Evolutionary conservation across 2,329 filamentous ascomycete genomes (phyloP).

Genomic region (Fusarium metavorans): DNA sequence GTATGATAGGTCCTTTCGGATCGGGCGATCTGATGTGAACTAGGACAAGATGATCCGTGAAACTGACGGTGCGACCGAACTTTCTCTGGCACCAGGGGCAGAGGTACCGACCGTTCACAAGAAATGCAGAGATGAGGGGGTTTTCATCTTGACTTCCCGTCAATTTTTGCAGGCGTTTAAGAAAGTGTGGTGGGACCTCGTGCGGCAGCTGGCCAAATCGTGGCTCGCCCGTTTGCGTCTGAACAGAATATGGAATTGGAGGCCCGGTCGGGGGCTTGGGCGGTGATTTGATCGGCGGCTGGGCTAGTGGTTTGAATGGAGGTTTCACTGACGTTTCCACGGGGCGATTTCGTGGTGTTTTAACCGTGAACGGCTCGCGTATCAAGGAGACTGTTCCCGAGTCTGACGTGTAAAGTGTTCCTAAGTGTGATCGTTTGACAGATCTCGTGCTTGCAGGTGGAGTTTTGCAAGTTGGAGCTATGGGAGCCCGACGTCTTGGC

Average conservation of each 20-base stretch:
- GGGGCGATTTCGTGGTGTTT: background rate
- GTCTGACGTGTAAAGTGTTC: background rate
- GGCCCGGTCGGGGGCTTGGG: background rate
- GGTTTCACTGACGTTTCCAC: background rate
- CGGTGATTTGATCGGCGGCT: background rate
- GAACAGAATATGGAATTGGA: background rate
- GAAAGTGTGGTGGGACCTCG: slow-evolving; percentile 2
- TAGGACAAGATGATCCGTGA: slow-evolving; percentile 5
- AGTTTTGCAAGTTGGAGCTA: background rate
- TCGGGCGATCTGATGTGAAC: background rate
- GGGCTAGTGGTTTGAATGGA: background rate
- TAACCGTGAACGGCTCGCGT: background rate
- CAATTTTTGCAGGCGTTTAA: background rate
- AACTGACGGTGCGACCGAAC: background rate
- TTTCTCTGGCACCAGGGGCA: background rate
- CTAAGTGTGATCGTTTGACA: background rate
- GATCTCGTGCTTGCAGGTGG: background rate
- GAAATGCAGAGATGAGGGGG: slow-evolving; percentile 1
- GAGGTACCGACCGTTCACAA: background rate
- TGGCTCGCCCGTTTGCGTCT: background rate
- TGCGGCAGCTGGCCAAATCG: slow-evolving; percentile 6
- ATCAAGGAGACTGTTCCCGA: background rate
- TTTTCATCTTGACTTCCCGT: background rate
- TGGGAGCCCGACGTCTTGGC: background rate
- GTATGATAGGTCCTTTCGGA: background rate